phyloP scores from a whole-genome alignment of 2,329 filamentous ascomycete species.

The Aspergillus novofumigatus region DNA sequence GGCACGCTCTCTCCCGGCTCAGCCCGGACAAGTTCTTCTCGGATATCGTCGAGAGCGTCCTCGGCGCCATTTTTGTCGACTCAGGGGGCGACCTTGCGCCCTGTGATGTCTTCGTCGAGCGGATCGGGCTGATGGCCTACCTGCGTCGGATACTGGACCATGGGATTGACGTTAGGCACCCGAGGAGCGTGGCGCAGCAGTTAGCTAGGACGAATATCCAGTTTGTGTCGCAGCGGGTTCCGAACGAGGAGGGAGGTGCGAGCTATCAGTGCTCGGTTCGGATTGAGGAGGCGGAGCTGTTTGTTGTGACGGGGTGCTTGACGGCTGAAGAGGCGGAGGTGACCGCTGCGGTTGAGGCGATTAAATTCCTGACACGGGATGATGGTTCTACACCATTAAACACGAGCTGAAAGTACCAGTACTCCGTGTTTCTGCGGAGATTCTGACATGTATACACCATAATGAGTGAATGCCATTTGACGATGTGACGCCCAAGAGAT shows the following conservation, averaged over 20 bases:
- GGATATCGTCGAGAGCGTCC: constrained; percentile 73
- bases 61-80: constrained; percentile 84
- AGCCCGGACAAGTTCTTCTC: constrained; percentile 73
- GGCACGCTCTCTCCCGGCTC: constrained; percentile 65
- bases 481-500: background rate
- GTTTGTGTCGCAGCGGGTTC: constrained; percentile 16
- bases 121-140: constrained; percentile 61
- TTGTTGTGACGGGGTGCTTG: constrained; percentile 20
- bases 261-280: constrained; percentile 20
- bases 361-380: constrained; percentile 12
- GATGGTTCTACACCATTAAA: background rate
- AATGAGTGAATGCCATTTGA: background rate
- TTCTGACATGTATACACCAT: background rate
- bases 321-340: constrained; percentile 29
- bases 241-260: constrained; percentile 6
- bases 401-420: background rate
- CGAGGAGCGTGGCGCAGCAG: constrained; percentile 65
- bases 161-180: constrained; percentile 55
- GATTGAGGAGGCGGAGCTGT: constrained; percentile 14
- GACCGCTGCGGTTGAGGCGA: constrained; percentile 17
- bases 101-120: constrained; percentile 59
- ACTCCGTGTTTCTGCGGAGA: background rate
- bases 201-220: constrained; percentile 40
- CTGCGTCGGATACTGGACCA: constrained; percentile 57
- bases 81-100: constrained; percentile 55